phyloP scores from a whole-genome alignment of 495 filamentous ascomycete species.

The Aspergillus indologenus region DNA sequence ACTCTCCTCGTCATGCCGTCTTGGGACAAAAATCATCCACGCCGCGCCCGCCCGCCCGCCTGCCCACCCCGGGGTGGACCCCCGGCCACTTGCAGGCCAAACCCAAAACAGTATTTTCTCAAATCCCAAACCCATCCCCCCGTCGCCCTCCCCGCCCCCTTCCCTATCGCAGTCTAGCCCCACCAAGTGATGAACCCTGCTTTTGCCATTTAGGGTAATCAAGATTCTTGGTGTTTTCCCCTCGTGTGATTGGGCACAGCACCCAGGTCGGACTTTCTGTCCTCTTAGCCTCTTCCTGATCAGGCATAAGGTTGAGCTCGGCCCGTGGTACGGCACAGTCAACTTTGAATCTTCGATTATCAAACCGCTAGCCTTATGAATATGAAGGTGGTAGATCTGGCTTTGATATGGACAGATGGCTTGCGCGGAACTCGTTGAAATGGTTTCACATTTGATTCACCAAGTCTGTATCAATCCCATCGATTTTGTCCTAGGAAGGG shows the following conservation, averaged over 20 bases:
- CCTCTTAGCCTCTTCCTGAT: background rate
- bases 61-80: constrained; percentile 1
- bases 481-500: background rate
- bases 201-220: constrained; percentile 18
- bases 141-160: background rate
- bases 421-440: background rate
- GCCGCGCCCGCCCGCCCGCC: too few relatives aligned
- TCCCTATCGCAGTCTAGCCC: constrained; percentile 11
- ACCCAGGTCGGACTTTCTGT: background rate
- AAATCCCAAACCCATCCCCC: constrained; percentile 10
- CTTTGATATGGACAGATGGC: background rate
- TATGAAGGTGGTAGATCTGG: background rate
- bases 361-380: background rate
- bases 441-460: background rate
- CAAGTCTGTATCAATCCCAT: background rate
- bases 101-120: constrained; percentile 13
- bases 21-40: constrained; percentile 15
- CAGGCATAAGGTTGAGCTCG: background rate
- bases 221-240: constrained; percentile 10
- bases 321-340: background rate
- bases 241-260: constrained; percentile 2
- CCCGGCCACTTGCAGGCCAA: constrained; percentile 14
- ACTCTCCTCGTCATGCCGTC: constrained; percentile 19
- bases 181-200: constrained; percentile 9
- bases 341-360: background rate